phyloP scores from a whole-genome alignment of 1,284 basidiomycete genomes.

The Cryptococcus wingfieldii region DNA sequence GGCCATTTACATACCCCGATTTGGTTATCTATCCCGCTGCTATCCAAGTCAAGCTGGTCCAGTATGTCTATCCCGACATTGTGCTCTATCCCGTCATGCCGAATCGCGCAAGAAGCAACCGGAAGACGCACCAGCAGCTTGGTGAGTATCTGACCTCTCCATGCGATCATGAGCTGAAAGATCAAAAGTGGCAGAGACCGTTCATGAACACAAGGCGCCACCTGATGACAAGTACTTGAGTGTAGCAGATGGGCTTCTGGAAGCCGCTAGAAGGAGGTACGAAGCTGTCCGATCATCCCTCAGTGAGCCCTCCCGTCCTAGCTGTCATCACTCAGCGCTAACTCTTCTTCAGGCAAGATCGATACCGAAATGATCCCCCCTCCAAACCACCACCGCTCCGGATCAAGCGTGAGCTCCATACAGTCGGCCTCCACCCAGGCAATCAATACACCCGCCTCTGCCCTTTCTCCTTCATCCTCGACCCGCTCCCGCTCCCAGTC shows the following conservation, averaged over 20 bases:
- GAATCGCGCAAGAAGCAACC: not conserved
- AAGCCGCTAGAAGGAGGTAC: not conserved
- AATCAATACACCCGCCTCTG: not conserved
- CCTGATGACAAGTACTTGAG: not conserved
- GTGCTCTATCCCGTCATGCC: not conserved
- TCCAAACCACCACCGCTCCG: not conserved
- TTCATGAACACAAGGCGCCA: not conserved
- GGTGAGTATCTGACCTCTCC: not conserved
- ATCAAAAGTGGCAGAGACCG: not conserved
- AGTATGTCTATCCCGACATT: not conserved
- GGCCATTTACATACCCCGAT: no score
- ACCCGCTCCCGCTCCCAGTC: not conserved
- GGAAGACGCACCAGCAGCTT: not conserved
- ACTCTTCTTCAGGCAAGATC: not conserved
- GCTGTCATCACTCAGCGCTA: not conserved
- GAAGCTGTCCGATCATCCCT: not conserved
- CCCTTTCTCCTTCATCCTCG: not conserved
- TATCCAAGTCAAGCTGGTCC: not conserved
- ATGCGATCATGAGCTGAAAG: not conserved
- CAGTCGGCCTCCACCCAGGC: not conserved
- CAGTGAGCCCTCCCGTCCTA: not conserved
- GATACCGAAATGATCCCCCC: not conserved
- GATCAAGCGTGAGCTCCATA: not conserved
- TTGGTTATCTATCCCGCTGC: not conserved
- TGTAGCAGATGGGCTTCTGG: not conserved